phyloP scores from a whole-genome alignment of 805 yeast species.

The Komagataella ulmi region DNA sequence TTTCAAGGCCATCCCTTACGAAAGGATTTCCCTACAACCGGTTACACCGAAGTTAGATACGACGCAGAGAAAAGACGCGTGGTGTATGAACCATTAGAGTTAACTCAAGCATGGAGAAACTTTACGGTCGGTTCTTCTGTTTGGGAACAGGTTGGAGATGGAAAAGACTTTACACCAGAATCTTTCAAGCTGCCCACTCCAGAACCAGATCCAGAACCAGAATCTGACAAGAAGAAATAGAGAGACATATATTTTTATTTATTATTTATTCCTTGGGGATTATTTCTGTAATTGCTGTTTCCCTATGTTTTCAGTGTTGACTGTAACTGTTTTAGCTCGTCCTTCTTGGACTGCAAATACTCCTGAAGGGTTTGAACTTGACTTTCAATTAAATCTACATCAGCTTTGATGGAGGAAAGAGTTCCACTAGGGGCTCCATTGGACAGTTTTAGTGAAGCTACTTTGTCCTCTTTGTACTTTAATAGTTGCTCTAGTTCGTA shows the following conservation, averaged over 20 bases:
- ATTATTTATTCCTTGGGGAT: neutral
- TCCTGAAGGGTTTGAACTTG: constrained; percentile 67
- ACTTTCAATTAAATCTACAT: constrained; percentile 56
- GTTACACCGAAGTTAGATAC: constrained; percentile 81
- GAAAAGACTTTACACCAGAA: constrained; percentile 72
- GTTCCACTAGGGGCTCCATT: constrained; percentile 13
- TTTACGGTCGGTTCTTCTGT: constrained; percentile 79
- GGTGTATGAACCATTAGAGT: constrained; percentile 80
- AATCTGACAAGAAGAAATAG: constrained; percentile 21
- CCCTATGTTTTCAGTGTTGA: neutral
- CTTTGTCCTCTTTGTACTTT: constrained; percentile 58
- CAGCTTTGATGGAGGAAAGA: constrained; percentile 41
- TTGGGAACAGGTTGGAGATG: constrained; percentile 89
- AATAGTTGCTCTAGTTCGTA: constrained; percentile 75
- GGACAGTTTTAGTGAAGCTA: constrained; percentile 22
- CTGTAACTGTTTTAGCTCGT: constrained; percentile 29
- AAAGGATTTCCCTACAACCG: constrained; percentile 88
- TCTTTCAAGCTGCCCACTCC: constrained; percentile 74
- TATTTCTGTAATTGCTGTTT: neutral
- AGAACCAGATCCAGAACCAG: constrained; percentile 55
- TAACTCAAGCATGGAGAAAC: constrained; percentile 88
- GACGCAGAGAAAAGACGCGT: constrained; percentile 86
- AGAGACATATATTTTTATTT: neutral
- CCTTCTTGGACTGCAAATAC: constrained; percentile 46
- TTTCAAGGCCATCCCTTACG: constrained; percentile 87